Base-by-base conservation (phyloP, 1,284 basidiomycete species). In the Wallemia hederae region DNA sequence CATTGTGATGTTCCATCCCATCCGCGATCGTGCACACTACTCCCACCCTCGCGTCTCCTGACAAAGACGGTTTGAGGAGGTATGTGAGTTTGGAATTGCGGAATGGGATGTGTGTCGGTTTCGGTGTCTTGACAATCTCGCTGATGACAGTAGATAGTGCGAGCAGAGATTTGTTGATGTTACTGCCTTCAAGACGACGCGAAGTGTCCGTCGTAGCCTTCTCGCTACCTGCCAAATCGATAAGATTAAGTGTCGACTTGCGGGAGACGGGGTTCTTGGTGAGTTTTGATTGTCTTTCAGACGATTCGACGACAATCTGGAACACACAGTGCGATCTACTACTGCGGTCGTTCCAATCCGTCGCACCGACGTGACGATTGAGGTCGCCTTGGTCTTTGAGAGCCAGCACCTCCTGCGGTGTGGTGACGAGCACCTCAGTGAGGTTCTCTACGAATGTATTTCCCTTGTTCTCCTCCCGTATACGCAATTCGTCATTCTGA, bases 201-300 rank as follows among this genome's bases (percentile, higher is more conserved):
- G 76, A 76, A 19, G 70, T 66, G 60, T 77, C 73, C 0, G 72
- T 73, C 0, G 76, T 75, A 0, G 76, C 76, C 55, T 74, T 74
- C 63, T 78, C 77, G 15, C 72, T 74, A 2, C 77, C 77, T 1
- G 77, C 77, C 5, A 78, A 66, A 66, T 78, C 77, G 62, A 77
- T 76, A 17, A 77, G 68, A 62, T 76, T 76, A 69, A 75, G 66
- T 19, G 24, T 26, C 55, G 26, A 28, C 17, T 19, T 33, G 31
- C 59, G 33, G 15, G 29, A 39, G 2, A 24, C 24, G 9, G 59
- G 24, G 24, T 33, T n/a, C n/a, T 49, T 49, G 14, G 39, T 49
- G 14, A 49, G n/a, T 9, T 49, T 49, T 49, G 39, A 49, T 49
- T 49, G 39, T 49, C 39, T 49, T n/a, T 27, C 27, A 24, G 28